These are phyloP conservation scores for Phytopythium ostracodes DNA, from an alignment of 352 stramenopile genomes.

Conservation along the genomic window DNA sequence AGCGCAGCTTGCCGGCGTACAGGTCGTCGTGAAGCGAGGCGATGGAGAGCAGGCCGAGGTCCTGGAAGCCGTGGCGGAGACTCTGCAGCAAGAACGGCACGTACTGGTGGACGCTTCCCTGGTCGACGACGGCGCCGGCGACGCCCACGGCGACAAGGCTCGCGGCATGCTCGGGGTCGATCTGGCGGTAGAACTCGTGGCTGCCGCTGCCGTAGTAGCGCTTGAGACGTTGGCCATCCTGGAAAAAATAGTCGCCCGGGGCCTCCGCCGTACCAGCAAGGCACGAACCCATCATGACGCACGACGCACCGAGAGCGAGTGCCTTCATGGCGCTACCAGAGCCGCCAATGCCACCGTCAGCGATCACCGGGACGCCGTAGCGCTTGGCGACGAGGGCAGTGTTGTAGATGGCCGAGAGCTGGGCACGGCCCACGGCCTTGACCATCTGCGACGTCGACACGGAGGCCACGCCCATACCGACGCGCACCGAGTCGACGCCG, in stretches of 20 bases:
- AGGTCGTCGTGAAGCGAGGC: conserved; percentile 74
- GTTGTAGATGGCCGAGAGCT: conserved; percentile 98
- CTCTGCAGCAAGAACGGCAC: conserved; percentile 98
- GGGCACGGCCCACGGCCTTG: conserved; percentile 95
- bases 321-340: conserved; percentile 98
- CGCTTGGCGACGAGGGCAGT: conserved; percentile 90
- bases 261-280: conserved; percentile 97
- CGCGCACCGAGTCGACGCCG: conserved; percentile 96
- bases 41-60: conserved; percentile 91
- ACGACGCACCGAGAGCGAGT: conserved; percentile 93
- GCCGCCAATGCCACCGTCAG: conserved; percentile 96
- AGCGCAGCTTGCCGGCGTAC: conserved; percentile 78
- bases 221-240: conserved; percentile 98
- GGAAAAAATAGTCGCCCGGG: conserved; percentile 99
- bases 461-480: conserved; percentile 98
- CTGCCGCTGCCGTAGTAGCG: conserved; percentile 98
- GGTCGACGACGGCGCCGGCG: conserved; percentile 96
- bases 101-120: conserved; percentile 96
- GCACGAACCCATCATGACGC: conserved; percentile 99
- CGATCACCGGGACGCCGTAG: conserved; percentile 96
- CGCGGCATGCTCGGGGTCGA: conserved; percentile 71
- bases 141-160: conserved; percentile 98
- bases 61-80: conserved; percentile 96
- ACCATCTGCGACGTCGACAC: conserved; percentile 99
- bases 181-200: conserved; percentile 82